phyloP scores from a whole-genome alignment of 192 early-diverging fungal species.

The Coemansia sp. region DNA sequence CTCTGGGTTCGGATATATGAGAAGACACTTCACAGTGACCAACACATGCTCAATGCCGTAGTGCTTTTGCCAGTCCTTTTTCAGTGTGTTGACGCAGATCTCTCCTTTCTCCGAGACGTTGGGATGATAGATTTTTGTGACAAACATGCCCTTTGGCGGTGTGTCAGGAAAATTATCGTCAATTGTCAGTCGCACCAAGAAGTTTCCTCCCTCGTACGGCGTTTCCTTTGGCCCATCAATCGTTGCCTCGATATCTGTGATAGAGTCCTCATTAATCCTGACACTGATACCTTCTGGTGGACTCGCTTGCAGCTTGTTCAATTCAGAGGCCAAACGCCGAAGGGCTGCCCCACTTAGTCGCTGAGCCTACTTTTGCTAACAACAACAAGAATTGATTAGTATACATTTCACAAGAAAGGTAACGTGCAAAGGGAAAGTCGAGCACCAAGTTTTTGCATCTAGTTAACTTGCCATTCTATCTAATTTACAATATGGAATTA shows the following conservation, averaged over 20 bases:
- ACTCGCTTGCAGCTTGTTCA: slow-evolving; percentile 54
- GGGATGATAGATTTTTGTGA: slow-evolving; percentile 97
- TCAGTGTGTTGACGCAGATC: slow-evolving; percentile 94
- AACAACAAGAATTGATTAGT: neutral
- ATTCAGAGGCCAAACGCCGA: slow-evolving; percentile 61
- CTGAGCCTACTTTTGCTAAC: slow-evolving; percentile 22
- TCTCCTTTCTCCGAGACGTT: slow-evolving; percentile 88
- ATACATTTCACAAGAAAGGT: neutral
- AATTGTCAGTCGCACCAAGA: slow-evolving; percentile 71
- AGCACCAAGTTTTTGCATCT: neutral
- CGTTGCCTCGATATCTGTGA: slow-evolving; percentile 84
- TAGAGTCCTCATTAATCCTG: slow-evolving; percentile 65
- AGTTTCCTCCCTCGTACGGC: slow-evolving; percentile 80
- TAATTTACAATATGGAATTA: slow-evolving; percentile 2
- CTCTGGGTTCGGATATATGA: slow-evolving; percentile 94
- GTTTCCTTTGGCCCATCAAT: slow-evolving; percentile 84
- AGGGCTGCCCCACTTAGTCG: slow-evolving; percentile 38
- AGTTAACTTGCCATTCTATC: slow-evolving; percentile 9
- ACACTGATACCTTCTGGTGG: slow-evolving; percentile 86
- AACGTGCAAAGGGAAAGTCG: neutral
- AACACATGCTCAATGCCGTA: slow-evolving; percentile 82
- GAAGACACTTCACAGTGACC: slow-evolving; percentile 89
- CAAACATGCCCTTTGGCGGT: slow-evolving; percentile 85
- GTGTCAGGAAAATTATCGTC: slow-evolving; percentile 74
- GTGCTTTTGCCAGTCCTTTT: slow-evolving; percentile 94